phyloP scores from a whole-genome alignment of 305 asterid species.

The Solanum hybrid region DNA sequence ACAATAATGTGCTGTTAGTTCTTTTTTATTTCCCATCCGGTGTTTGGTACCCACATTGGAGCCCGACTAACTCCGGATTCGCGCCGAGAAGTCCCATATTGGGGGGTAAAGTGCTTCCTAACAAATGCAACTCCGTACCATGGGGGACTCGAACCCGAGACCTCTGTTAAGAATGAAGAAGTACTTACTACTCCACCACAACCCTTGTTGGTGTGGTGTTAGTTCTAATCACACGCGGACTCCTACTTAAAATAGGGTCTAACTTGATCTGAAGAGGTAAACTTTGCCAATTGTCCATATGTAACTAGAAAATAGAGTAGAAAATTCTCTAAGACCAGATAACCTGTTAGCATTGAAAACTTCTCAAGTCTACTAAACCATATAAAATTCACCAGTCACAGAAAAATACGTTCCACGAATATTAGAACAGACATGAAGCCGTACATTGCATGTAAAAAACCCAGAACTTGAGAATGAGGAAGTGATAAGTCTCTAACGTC shows the following conservation, averaged over 20 bases:
- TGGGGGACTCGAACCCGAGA: neutral
- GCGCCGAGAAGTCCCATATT: neutral
- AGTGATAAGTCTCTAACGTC: neutral
- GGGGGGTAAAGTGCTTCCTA: neutral
- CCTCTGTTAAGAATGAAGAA: neutral
- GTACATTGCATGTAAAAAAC: neutral
- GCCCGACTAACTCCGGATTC: neutral
- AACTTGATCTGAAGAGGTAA: neutral
- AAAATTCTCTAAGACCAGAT: neutral
- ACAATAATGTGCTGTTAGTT: neutral
- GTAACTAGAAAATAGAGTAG: neutral
- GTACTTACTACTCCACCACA: neutral
- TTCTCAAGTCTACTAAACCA: neutral
- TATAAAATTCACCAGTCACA: neutral
- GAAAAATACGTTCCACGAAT: neutral
- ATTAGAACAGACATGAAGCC: neutral
- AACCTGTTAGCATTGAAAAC: neutral
- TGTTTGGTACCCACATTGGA: neutral
- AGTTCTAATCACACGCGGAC: neutral
- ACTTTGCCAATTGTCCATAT: neutral
- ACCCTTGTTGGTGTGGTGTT: neutral
- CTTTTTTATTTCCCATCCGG: neutral
- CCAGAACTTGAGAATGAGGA: neutral
- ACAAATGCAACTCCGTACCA: neutral
- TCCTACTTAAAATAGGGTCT: neutral